Evolutionary conservation across 2,329 filamentous ascomycete species (phyloP), one percentile per base, ranked within the genome.

Genomic region (Phaeophleospora eucalypticola): DNA sequence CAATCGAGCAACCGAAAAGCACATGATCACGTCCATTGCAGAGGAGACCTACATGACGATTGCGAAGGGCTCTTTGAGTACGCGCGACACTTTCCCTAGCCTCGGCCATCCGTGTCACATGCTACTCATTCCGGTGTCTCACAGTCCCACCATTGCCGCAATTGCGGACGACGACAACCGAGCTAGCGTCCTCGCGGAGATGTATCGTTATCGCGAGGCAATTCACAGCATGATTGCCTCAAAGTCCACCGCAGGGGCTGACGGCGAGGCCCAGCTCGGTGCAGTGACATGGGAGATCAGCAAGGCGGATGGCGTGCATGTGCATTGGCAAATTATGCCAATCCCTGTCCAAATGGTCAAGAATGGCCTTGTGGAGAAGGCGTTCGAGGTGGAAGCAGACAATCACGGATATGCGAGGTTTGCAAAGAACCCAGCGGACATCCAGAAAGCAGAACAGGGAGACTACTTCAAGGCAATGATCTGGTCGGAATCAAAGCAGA

Each of bases 281-380:
- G 80, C 83, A 2, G 86, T 97, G 1, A 93, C 89, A 0, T 98
- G 89, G 82, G 93, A 97, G 69, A 90, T 98, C 59, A 91, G 84
- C 63, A 84, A 89, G 41, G 76, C 76, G 3, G 79, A 80, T 42
- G 89, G 93, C 45, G 83, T 97, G 46, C 93, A 98, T 65, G 78
- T 84, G 1, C 91, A 97, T 63, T 96, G 90, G 93, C 94, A 98
- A 68, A 86, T 94, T 57, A 72, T 97, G 21, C 89, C 93, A 1
- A 74, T 94, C 0, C 80, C 86, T 0, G 73, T 78, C 0, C 76
- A 85, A 8, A 71, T 88, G 36, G 78, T 95, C 41, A 72, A 70
- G 16, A 81, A 82, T 38, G 86, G 87, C 0, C 74, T 95, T 1
- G 87, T 95, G 0, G 89, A 95, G 65, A 88, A 87, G 0, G 91